These are phyloP conservation scores for Debaryomyces castellii DNA, from an alignment of 805 yeast genomes.

Conservation along the genomic window DNA sequence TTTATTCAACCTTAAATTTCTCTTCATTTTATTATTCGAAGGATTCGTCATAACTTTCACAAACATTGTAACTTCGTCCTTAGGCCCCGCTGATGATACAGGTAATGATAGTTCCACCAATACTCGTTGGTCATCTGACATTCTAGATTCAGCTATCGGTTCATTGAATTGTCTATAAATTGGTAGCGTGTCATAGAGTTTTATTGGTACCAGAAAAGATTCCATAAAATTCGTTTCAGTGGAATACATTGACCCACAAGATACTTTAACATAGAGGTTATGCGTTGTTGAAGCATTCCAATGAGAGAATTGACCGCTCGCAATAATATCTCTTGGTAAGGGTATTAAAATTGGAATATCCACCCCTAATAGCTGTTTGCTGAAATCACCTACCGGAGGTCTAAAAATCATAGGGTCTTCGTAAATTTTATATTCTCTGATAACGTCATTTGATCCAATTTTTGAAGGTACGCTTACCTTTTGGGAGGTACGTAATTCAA, in stretches of 20 bases:
- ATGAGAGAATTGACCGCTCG: conserved; percentile 48
- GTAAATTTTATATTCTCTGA: conserved; percentile 33
- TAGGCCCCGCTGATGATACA: conserved; percentile 57
- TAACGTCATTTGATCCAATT: conserved; percentile 34
- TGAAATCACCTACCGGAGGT: conserved; percentile 39
- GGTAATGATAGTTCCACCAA: conserved; percentile 48
- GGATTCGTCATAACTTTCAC: conserved; percentile 43
- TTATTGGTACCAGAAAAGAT: conserved; percentile 52
- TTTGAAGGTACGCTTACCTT: conserved; percentile 41
- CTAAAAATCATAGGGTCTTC: conserved; percentile 35
- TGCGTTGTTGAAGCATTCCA: conserved; percentile 53
- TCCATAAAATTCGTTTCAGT: conserved; percentile 30
- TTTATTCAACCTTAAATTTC: conserved; percentile 40
- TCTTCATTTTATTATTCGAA: conserved; percentile 25
- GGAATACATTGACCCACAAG: conserved; percentile 29
- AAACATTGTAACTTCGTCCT: conserved; percentile 44
- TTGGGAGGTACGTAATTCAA: conserved; percentile 52
- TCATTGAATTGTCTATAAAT: conserved; percentile 55
- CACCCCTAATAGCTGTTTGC: conserved; percentile 47
- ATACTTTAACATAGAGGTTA: conserved; percentile 38
- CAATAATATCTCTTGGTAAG: conserved; percentile 50
- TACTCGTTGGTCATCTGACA: conserved; percentile 50
- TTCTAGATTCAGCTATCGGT: conserved; percentile 42
- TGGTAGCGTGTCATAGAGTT: conserved; percentile 57
- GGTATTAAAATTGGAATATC: conserved; percentile 62